Conservation (phyloP, 345 rosid genomes). For the Gossypioides kirkii region DNA sequence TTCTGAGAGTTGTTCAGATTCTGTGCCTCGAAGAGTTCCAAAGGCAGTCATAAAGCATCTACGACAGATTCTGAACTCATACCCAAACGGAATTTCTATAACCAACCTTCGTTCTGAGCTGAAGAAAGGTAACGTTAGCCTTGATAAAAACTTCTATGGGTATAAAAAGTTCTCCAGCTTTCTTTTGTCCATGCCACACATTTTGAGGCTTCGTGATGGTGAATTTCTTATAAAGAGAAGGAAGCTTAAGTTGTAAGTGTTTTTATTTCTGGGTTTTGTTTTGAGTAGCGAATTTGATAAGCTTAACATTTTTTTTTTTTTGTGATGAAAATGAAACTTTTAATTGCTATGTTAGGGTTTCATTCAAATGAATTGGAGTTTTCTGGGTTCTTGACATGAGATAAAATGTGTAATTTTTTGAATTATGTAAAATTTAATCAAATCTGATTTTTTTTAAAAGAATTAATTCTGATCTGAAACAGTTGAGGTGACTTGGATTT, state of each 20-base stretch:
- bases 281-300: background rate
- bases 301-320: background rate
- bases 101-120: conserved; percentile 53
- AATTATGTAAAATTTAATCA: conserved; percentile 6
- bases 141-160: conserved; percentile 62
- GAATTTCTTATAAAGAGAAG: conserved; percentile 34
- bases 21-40: conserved; percentile 37
- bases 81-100: conserved; percentile 53
- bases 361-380: conserved; percentile 11
- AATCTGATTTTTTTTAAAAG: background rate
- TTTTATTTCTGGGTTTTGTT: background rate
- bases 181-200: conserved; percentile 60
- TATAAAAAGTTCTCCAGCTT: conserved; percentile 50
- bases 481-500: background rate
- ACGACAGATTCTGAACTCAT: conserved; percentile 35
- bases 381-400: background rate
- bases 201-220: conserved; percentile 53
- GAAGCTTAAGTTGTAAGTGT: conserved; percentile 38
- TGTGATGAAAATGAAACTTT: background rate
- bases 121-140: conserved; percentile 25
- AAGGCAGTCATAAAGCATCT: conserved; percentile 44
- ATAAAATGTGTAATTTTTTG: background rate
- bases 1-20: conserved; percentile 20
- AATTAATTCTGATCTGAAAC: too few species aligned
- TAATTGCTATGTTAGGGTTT: conserved; percentile 16